A percentile compares a stretch with the other conserved stretches of the same genome.
Conservation (phyloP, 257 asterid species). For the Plantago ovata region DNA sequence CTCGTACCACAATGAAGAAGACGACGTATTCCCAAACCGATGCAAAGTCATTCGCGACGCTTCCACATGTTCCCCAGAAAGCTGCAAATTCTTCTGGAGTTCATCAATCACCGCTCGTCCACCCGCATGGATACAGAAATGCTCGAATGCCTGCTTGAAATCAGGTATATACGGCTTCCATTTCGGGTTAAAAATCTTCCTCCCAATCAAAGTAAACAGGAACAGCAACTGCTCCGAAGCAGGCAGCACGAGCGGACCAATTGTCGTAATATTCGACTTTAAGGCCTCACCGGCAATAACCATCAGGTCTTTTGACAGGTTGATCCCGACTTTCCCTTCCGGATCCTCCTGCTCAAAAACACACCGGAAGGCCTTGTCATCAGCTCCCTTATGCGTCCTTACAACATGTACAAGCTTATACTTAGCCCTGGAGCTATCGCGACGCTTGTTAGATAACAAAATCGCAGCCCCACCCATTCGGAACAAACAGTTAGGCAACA, state of each 20-base stretch:
- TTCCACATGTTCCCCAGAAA: slow-evolving; percentile 53
- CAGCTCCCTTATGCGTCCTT: slow-evolving; percentile 52
- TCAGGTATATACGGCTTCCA: slow-evolving; percentile 59
- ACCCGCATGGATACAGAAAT: too few species aligned
- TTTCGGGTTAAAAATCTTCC: slow-evolving; percentile 46
- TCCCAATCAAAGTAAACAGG: slow-evolving; percentile 43
- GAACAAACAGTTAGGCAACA: slow-evolving; percentile 53
- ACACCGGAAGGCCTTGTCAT: slow-evolving; percentile 44
- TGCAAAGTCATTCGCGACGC: slow-evolving; percentile 58
- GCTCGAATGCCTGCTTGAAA: slow-evolving; percentile 56
- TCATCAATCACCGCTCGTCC: slow-evolving; percentile 62
- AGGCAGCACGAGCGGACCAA: slow-evolving; percentile 52
- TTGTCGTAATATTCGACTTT: slow-evolving; percentile 53
- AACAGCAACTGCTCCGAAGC: slow-evolving; percentile 56
- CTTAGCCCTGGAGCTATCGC: slow-evolving; percentile 38
- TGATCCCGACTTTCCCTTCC: slow-evolving; percentile 47
- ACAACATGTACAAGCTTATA: slow-evolving; percentile 41
- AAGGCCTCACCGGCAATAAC: slow-evolving; percentile 50
- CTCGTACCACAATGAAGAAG: slow-evolving; percentile 61
- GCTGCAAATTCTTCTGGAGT: slow-evolving; percentile 51
- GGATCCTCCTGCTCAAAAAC: slow-evolving; percentile 54
- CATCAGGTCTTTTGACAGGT: slow-evolving; percentile 51
- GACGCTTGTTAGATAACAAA: slow-evolving; percentile 43
- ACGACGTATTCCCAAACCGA: slow-evolving; percentile 52
- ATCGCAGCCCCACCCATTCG: slow-evolving; percentile 58